These are phyloP conservation scores for Trichoderma asperellum DNA, from an alignment of 2,329 filamentous ascomycete genomes.

Conservation along the genomic window DNA sequence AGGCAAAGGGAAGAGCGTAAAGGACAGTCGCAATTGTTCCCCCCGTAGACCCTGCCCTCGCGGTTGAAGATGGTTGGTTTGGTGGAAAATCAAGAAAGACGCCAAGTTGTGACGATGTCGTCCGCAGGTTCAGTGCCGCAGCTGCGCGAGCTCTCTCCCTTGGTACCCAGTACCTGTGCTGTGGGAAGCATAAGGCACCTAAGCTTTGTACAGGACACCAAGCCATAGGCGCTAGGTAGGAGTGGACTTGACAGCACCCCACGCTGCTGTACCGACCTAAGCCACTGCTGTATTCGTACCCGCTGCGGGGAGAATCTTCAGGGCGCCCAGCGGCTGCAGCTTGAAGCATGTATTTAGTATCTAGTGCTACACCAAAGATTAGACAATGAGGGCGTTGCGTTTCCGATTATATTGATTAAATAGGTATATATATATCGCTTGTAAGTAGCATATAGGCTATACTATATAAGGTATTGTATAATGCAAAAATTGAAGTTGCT, in stretches of 20 bases:
- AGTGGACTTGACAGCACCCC: slow-evolving; percentile 7
- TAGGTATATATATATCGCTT: not conserved
- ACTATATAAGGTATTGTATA: not conserved
- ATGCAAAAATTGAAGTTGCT: not conserved
- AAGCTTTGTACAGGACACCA: slow-evolving; percentile 7
- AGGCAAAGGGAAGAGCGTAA: slow-evolving; percentile 13
- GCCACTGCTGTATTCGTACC: not conserved
- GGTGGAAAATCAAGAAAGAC: not conserved
- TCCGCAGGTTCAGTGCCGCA: not conserved
- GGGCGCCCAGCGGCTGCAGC: not conserved
- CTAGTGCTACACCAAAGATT: not conserved
- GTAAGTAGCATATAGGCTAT: not conserved
- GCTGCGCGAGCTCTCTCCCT: not conserved
- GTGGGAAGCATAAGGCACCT: not conserved
- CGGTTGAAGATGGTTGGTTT: slow-evolving; percentile 6
- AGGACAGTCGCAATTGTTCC: slow-evolving; percentile 13
- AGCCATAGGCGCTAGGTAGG: not conserved
- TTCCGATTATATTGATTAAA: not conserved
- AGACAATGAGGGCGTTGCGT: not conserved
- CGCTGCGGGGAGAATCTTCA: slow-evolving; percentile 11
- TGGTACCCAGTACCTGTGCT: slow-evolving; percentile 15
- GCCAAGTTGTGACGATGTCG: slow-evolving; percentile 24
- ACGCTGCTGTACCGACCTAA: not conserved
- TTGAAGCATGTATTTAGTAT: no score
- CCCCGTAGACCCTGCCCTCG: slow-evolving; percentile 22